Evolutionary conservation across 2,329 filamentous ascomycete species (phyloP).

Genomic region (Orbilia ellipsospora): DNA sequence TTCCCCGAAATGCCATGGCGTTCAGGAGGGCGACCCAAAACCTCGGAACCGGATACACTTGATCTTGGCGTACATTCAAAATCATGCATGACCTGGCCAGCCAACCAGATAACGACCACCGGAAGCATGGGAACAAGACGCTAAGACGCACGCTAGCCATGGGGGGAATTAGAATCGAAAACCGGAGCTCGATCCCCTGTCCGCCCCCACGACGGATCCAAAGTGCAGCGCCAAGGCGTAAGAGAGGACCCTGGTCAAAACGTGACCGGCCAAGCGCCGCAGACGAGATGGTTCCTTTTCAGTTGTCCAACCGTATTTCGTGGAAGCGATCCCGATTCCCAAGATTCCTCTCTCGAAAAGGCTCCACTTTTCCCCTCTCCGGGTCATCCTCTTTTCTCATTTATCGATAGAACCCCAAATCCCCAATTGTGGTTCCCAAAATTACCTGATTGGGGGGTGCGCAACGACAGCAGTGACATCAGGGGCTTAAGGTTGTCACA

Average conservation of each 20-base stretch:
- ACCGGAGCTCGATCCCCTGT: conserved; percentile 21
- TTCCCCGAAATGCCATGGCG: conserved; percentile 56
- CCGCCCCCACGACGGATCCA: conserved; percentile 38
- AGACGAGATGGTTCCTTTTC: conserved; percentile 32
- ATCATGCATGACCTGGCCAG: conserved; percentile 36
- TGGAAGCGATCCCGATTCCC: conserved; percentile 54
- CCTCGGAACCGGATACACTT: conserved; percentile 54
- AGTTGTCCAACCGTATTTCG: conserved; percentile 38
- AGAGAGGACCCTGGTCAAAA: conserved; percentile 23
- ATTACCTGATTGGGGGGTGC: conserved; percentile 28
- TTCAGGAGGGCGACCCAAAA: conserved; percentile 55
- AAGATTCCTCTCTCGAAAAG: conserved; percentile 29
- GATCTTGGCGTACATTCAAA: conserved; percentile 33
- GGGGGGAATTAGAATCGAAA: conserved; percentile 1
- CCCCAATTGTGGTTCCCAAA: conserved; percentile 19
- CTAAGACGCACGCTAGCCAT: conserved; percentile 30
- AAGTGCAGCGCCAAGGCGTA: conserved; percentile 45
- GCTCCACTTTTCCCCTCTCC: conserved; percentile 31
- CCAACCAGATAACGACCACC: conserved; percentile 47
- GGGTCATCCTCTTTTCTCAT: not conserved
- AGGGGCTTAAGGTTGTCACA: not conserved
- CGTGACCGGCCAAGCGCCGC: conserved; percentile 53
- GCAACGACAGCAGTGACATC: conserved; percentile 35
- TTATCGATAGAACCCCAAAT: conserved; percentile 22
- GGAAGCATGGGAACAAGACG: conserved; percentile 40